A percentile compares a stretch with the other conserved stretches of the same genome.
These are phyloP conservation scores for Talaromyces rugulosus DNA, from an alignment of 2,329 filamentous ascomycete genomes.

Conservation along the genomic window DNA sequence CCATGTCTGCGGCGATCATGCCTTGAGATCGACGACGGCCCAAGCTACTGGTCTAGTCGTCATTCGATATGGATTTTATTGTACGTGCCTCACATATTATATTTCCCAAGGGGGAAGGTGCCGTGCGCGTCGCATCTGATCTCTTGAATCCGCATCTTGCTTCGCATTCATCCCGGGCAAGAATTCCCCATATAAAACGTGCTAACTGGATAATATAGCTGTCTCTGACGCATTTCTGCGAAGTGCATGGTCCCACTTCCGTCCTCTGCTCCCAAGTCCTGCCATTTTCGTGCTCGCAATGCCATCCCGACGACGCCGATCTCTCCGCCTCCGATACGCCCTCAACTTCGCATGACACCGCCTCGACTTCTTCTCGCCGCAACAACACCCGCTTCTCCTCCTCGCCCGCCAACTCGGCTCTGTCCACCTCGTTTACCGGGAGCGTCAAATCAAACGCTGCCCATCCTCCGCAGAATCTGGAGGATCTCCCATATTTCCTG, in stretches of 20 bases:
- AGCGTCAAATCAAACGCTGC: constrained; percentile 18
- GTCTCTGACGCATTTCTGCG: constrained; percentile 60
- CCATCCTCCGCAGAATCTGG: constrained; percentile 29
- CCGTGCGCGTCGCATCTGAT: not conserved
- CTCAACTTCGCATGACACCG: constrained; percentile 27
- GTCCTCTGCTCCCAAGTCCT: constrained; percentile 59
- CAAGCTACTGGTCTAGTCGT: not conserved
- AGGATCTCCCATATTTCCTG: constrained; percentile 52
- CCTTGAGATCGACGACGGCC: not conserved
- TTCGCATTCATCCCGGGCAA: not conserved
- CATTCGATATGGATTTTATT: constrained; percentile 40
- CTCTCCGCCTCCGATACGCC: constrained; percentile 39
- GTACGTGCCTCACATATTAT: constrained; percentile 25
- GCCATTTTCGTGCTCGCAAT: constrained; percentile 52
- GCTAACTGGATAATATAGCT: constrained; percentile 38
- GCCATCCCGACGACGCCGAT: constrained; percentile 39
- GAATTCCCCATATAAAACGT: not conserved
- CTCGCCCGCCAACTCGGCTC: constrained; percentile 18
- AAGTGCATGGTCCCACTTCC: constrained; percentile 59
- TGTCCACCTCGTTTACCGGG: constrained; percentile 25
- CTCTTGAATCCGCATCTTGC: not conserved
- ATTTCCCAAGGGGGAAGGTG: not conserved
- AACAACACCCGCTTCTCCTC: constrained; percentile 10
- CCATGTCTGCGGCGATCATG: not conserved
- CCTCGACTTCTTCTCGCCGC: constrained; percentile 17